phyloP scores from a whole-genome alignment of 371 early-diverging fungal species.

The Blakeslea trispora region DNA sequence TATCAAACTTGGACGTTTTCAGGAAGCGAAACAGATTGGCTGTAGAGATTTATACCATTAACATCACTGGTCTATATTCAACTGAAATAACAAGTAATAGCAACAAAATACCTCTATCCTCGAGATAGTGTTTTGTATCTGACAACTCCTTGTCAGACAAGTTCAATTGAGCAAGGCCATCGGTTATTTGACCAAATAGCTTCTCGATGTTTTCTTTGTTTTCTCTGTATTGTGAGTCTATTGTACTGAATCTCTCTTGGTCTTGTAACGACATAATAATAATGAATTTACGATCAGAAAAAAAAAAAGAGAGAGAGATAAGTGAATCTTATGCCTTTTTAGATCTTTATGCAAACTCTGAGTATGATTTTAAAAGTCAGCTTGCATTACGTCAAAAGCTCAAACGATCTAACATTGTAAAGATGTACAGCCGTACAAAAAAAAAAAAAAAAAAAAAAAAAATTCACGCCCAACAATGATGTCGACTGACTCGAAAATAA shows the following conservation, averaged over 20 bases:
- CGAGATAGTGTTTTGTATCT: background rate
- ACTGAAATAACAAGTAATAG: no score
- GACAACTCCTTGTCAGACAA: background rate
- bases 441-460: no score
- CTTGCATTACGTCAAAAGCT: no score
- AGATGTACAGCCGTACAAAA: no score
- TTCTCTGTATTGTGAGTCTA: constrained; percentile 1
- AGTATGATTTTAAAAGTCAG: no score
- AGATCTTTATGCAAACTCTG: no score
- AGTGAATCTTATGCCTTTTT: no score
- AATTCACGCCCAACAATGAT: no score
- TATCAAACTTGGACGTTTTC: constrained; percentile 2
- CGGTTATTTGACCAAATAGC: background rate
- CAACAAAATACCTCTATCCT: background rate
- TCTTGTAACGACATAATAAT: background rate
- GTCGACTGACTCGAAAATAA: no score
- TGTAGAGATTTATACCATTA: constrained; percentile 1
- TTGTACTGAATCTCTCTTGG: background rate
- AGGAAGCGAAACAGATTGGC: constrained; percentile 11
- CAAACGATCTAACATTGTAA: no score
- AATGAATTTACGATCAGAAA: background rate
- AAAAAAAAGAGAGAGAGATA: background rate
- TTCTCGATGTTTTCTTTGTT: background rate
- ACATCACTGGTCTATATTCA: background rate
- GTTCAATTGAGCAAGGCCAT: background rate